Base-by-base conservation (phyloP, 306 rosid species). In the Gastrolobium bilobum region DNA sequence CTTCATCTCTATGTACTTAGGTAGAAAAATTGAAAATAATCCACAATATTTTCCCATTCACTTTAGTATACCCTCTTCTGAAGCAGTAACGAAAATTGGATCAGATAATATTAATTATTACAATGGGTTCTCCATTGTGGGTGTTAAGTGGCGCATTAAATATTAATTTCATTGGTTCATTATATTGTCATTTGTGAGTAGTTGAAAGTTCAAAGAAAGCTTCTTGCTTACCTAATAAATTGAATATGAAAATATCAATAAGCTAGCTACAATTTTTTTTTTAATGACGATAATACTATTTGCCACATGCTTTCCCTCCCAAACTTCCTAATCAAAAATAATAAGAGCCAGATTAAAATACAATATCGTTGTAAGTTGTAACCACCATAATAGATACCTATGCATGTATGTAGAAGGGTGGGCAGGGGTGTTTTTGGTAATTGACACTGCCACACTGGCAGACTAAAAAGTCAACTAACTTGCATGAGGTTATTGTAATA, bases 261-360 rank as follows among this genome's bases (percentile, higher is more conserved):
- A 66, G 56, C 39, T 43, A 29, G 53, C 35, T 13, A 33, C 20
- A 11, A 59, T 0, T 61, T 60, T 10, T 34, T 51, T 40, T 57
- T 34, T 30, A 44, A 68, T 43, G 76, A 54, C 52, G 64, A 42
- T 15, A 53, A 40, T 40, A 5, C 10, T 34, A 39, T 60, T 48
- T 56, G 13, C 34, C 46, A 62, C 57, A 42, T 66, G 81, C 68
- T 42, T 7, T 14, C 7, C 26, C 42, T n/a, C 30, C 44, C 7
- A 29, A 38, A 46, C 10, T 3, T 56, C 37, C 65, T 2, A 33
- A 50, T 37, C 15, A 20, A 4, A 60, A 79, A n/a, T n/a, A 54
- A 71, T 15, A 64, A 63, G 75, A 72, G 52, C 15, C 4, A 2
- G n/a, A 30, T 38, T 79, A 62, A 79, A 70, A 38, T 70, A 70